Conservation (phyloP, 495 filamentous ascomycete genomes). For the Evansstolkia leycettana region DNA sequence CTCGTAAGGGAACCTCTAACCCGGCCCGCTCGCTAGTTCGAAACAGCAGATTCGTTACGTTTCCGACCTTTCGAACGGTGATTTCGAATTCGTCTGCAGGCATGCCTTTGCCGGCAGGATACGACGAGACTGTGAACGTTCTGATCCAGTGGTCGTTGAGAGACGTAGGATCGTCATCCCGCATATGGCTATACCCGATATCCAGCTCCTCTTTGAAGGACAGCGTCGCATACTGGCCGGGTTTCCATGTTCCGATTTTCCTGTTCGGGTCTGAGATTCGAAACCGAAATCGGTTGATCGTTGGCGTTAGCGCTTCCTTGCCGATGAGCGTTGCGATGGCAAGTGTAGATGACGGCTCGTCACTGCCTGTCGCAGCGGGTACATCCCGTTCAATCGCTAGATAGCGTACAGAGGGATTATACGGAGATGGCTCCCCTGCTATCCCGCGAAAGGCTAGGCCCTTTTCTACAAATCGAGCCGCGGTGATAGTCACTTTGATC, state of each 20-base stretch:
- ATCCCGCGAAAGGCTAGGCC: constrained; percentile 56
- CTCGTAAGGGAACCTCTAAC: constrained; percentile 53
- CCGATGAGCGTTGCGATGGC: constrained; percentile 38
- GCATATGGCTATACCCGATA: constrained; percentile 68
- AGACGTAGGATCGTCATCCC: constrained; percentile 60
- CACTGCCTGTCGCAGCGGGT: constrained; percentile 7
- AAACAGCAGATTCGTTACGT: constrained; percentile 54
- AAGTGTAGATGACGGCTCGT: constrained; percentile 10
- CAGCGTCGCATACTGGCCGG: constrained; percentile 66
- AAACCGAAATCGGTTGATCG: constrained; percentile 52
- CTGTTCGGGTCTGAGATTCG: constrained; percentile 31
- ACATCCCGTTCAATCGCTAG: constrained; percentile 34
- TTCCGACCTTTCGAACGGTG: constrained; percentile 53
- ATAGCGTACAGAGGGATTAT: constrained; percentile 53
- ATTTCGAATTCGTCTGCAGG: constrained; percentile 51
- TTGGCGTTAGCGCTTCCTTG: constrained; percentile 47
- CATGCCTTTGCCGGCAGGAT: constrained; percentile 24
- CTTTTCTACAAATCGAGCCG: constrained; percentile 47
- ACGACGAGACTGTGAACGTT: constrained; percentile 65
- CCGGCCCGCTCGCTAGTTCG: constrained; percentile 34
- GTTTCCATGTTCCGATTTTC: constrained; percentile 36
- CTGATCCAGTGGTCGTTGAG: constrained; percentile 74
- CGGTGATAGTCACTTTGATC: constrained; percentile 49
- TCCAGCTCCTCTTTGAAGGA: constrained; percentile 55
- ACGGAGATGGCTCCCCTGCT: constrained; percentile 48